phyloP scores from a whole-genome alignment of 345 rosid genomes.

The Schrenkiella parvula region DNA sequence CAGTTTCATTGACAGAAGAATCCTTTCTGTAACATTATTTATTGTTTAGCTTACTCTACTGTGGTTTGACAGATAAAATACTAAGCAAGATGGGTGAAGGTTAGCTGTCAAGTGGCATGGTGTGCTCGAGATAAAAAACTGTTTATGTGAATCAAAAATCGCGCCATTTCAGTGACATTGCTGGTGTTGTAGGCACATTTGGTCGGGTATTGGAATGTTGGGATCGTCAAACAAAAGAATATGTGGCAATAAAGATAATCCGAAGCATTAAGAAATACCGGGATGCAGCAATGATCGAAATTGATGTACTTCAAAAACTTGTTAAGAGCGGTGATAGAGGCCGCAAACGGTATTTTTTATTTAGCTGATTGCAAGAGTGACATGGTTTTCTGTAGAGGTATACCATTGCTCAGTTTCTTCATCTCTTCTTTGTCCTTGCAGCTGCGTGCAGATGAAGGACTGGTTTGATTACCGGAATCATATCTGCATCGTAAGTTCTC shows the following conservation, averaged over 20 bases:
- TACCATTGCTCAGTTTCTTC: background rate
- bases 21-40: background rate
- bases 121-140: constrained; percentile 46
- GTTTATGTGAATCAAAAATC: constrained; percentile 50
- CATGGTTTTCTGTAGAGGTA: background rate
- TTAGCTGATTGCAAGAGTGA: constrained; percentile 19
- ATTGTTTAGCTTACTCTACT: background rate
- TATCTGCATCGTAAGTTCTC: constrained; percentile 66
- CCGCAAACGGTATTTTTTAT: constrained; percentile 48
- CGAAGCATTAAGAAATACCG: constrained; percentile 63
- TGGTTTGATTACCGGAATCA: constrained; percentile 82
- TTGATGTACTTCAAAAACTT: constrained; percentile 61
- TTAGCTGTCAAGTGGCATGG: constrained; percentile 61
- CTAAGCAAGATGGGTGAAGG: constrained; percentile 88
- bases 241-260: constrained; percentile 64
- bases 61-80: constrained; percentile 51
- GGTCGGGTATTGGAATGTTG: constrained; percentile 89
- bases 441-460: constrained; percentile 63
- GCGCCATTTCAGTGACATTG: constrained; percentile 62
- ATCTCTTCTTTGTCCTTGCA: constrained; percentile 39
- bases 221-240: constrained; percentile 61
- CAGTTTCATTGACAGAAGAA: background rate
- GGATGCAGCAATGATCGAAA: constrained; percentile 73
- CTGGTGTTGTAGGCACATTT: constrained; percentile 83
- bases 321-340: constrained; percentile 52